Evolutionary conservation across 129 eudicot species (phyloP).

Genomic region (Daucus carota): DH1_v3.0 NC_030388.2:9069501-9070000

Average conservation of each 20-base stretch:
- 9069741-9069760: slow-evolving; percentile 72
- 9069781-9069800: slow-evolving; percentile 84
- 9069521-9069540: slow-evolving; percentile 88
- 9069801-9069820: slow-evolving; percentile 91
- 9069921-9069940: neutral
- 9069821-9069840: slow-evolving; percentile 92
- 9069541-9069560: slow-evolving; percentile 84
- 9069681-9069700: slow-evolving; percentile 62
- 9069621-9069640: slow-evolving; percentile 73
- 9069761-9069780: slow-evolving; percentile 66
- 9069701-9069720: slow-evolving; percentile 48
- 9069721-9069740: slow-evolving; percentile 61
- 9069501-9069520: slow-evolving; percentile 70
- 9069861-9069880: neutral
- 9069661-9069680: slow-evolving; percentile 89
- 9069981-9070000: neutral
- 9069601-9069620: slow-evolving; percentile 71
- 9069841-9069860: slow-evolving; percentile 73
- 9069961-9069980: neutral
- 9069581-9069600: slow-evolving; percentile 51
- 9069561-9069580: slow-evolving; percentile 32
- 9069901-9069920: neutral
- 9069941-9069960: neutral
- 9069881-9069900: neutral
- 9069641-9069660: slow-evolving; percentile 87